phyloP scores from a whole-genome alignment of 2,329 filamentous ascomycete species.

The Scytalidium sp. region DNA sequence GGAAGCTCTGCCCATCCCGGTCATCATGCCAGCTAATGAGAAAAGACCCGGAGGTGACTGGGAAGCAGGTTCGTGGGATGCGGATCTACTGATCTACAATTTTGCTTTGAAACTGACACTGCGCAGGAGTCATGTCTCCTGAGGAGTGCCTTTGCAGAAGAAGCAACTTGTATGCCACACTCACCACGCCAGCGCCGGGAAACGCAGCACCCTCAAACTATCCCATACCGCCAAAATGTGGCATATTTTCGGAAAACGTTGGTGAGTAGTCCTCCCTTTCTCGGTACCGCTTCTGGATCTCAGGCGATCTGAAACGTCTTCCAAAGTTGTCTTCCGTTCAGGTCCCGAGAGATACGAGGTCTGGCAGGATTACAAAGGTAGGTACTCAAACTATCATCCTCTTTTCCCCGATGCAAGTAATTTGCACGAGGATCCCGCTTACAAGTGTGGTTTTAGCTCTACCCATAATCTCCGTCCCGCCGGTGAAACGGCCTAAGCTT shows the following conservation, averaged over 20 bases:
- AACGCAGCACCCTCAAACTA: conserved; percentile 54
- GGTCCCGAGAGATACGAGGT: conserved; percentile 63
- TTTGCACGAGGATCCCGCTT: not conserved
- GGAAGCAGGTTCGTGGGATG: conserved; percentile 53
- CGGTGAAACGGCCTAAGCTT: conserved; percentile 71
- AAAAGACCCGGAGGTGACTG: conserved; percentile 76
- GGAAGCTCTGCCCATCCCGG: conserved; percentile 26
- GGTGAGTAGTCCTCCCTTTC: conserved; percentile 39
- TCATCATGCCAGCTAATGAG: conserved; percentile 59
- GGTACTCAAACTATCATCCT: not conserved
- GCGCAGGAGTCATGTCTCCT: conserved; percentile 53
- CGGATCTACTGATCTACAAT: not conserved
- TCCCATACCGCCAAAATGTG: conserved; percentile 67
- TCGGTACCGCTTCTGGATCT: not conserved
- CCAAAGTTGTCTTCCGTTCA: conserved; percentile 66
- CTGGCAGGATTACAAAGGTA: conserved; percentile 46
- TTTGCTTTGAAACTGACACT: conserved; percentile 5
- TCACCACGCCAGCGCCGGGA: conserved; percentile 57
- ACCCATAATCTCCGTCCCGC: conserved; percentile 72
- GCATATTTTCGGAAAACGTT: conserved; percentile 67
- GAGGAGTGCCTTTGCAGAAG: conserved; percentile 73
- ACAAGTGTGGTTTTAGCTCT: conserved; percentile 36
- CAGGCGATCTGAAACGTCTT: not conserved
- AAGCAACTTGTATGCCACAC: conserved; percentile 68
- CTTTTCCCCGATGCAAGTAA: no score